Evolutionary conservation across 257 asterid genomes (phyloP).

Genomic region (Lithospermum erythrorhizon): DNA sequence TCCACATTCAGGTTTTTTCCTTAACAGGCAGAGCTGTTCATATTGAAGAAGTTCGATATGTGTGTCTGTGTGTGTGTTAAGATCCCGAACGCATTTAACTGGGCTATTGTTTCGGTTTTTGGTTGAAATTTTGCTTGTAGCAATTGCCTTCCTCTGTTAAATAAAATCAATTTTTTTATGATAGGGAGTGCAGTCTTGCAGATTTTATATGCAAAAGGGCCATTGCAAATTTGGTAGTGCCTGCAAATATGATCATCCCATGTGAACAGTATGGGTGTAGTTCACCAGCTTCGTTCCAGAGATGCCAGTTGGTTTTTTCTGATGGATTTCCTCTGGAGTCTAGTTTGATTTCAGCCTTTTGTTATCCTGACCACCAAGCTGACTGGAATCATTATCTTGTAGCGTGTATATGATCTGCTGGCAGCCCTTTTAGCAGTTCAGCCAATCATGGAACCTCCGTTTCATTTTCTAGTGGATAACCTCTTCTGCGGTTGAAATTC

Average conservation of each 20-base stretch:
- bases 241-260: slow-evolving; percentile 84
- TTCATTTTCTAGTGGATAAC: slow-evolving; percentile 1
- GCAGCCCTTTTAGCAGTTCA: slow-evolving; percentile 22
- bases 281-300: slow-evolving; percentile 36
- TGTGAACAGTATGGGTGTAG: slow-evolving; percentile 31
- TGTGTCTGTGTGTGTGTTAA: too few relatives aligned
- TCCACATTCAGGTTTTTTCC: not conserved
- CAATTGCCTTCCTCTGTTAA: not conserved
- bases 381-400: slow-evolving; percentile 17
- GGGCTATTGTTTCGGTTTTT: too few relatives aligned
- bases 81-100: too few relatives aligned
- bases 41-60: not conserved
- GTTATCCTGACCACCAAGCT: slow-evolving; percentile 38
- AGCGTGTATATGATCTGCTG: slow-evolving; percentile 18
- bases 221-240: slow-evolving; percentile 72
- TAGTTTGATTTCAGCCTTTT: slow-evolving; percentile 22
- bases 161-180: not conserved
- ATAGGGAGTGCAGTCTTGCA: slow-evolving; percentile 73
- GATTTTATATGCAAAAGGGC: slow-evolving; percentile 74
- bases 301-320: slow-evolving; percentile 39
- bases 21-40: not conserved
- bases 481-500: slow-evolving; percentile 3
- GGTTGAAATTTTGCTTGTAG: not conserved
- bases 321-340: slow-evolving; percentile 14
- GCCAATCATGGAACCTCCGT: slow-evolving; percentile 19